These are phyloP conservation scores for Ramalina intermedia DNA, from an alignment of 495 filamentous ascomycete genomes.

Conservation along the genomic window DNA sequence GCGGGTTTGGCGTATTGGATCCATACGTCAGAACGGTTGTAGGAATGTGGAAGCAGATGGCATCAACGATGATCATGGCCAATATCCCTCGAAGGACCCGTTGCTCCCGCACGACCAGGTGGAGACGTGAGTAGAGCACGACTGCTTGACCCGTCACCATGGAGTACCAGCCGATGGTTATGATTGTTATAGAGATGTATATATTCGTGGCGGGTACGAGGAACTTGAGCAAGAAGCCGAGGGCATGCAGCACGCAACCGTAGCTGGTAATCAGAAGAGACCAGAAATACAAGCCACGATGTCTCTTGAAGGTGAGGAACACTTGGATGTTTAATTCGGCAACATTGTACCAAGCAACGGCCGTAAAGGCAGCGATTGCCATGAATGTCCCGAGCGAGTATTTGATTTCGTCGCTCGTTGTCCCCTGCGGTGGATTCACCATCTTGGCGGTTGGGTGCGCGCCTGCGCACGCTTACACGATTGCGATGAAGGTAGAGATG, in stretches of 20 bases:
- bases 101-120: slow-evolving; percentile 34
- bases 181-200: slow-evolving; percentile 28
- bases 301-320: slow-evolving; percentile 35
- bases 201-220: slow-evolving; percentile 21
- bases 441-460: slow-evolving; percentile 12
- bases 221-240: slow-evolving; percentile 39
- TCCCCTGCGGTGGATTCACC: slow-evolving; percentile 3
- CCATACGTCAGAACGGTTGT: slow-evolving; percentile 37
- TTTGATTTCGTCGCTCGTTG: slow-evolving; percentile 5
- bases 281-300: slow-evolving; percentile 41
- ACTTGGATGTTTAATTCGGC: slow-evolving; percentile 35
- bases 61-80: slow-evolving; percentile 29
- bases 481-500: too few relatives aligned
- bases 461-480: too few relatives aligned
- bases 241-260: slow-evolving; percentile 32
- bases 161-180: slow-evolving; percentile 37
- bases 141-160: slow-evolving; percentile 40
- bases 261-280: slow-evolving; percentile 28
- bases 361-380: slow-evolving; percentile 31
- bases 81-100: slow-evolving; percentile 27
- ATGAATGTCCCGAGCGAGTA: slow-evolving; percentile 13
- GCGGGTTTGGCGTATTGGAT: slow-evolving; percentile 22
- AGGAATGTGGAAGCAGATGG: slow-evolving; percentile 33
- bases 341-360: slow-evolving; percentile 36
- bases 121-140: slow-evolving; percentile 36